Conservation (phyloP, 805 yeast genomes). For the Yamadazyma laniorum region DNA sequence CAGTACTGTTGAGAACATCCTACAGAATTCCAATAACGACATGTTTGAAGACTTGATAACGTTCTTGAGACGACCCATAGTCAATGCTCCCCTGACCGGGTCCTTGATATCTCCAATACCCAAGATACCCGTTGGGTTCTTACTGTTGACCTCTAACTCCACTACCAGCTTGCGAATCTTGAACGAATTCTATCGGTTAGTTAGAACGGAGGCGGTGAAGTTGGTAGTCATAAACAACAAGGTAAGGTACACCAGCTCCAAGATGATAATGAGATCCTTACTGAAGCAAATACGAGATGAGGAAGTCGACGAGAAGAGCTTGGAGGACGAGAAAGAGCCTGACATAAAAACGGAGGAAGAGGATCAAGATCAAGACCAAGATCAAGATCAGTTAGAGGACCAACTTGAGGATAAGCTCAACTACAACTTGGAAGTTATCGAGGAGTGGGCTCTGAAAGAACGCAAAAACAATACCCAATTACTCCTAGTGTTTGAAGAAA, state of each 20-base stretch:
- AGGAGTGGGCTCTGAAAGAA: slow-evolving; percentile 5
- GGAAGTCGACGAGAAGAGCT: slow-evolving; percentile 10
- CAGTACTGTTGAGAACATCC: background rate
- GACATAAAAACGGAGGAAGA: background rate
- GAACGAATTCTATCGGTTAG: slow-evolving; percentile 27
- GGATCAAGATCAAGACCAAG: background rate
- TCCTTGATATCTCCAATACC: slow-evolving; percentile 2
- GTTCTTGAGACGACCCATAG: background rate
- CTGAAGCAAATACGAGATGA: slow-evolving; percentile 24
- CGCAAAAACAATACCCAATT: background rate
- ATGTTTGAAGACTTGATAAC: slow-evolving; percentile 24
- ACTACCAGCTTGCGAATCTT: slow-evolving; percentile 40
- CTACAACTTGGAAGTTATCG: slow-evolving; percentile 32
- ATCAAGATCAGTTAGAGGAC: slow-evolving; percentile 10
- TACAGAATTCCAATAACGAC: slow-evolving; percentile 25
- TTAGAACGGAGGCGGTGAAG: slow-evolving; percentile 15
- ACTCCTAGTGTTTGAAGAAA: slow-evolving; percentile 34
- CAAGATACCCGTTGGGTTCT: slow-evolving; percentile 31
- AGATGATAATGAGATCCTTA: slow-evolving; percentile 32
- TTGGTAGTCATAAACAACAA: slow-evolving; percentile 31
- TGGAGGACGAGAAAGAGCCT: slow-evolving; percentile 9
- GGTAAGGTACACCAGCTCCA: slow-evolving; percentile 29
- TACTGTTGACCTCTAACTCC: slow-evolving; percentile 38
- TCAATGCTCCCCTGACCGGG: background rate
- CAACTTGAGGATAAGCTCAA: slow-evolving; percentile 19